These are phyloP conservation scores for Areca catechu DNA, from an alignment of 176 grass and related monocot genomes.

Conservation along the genomic window DNA sequence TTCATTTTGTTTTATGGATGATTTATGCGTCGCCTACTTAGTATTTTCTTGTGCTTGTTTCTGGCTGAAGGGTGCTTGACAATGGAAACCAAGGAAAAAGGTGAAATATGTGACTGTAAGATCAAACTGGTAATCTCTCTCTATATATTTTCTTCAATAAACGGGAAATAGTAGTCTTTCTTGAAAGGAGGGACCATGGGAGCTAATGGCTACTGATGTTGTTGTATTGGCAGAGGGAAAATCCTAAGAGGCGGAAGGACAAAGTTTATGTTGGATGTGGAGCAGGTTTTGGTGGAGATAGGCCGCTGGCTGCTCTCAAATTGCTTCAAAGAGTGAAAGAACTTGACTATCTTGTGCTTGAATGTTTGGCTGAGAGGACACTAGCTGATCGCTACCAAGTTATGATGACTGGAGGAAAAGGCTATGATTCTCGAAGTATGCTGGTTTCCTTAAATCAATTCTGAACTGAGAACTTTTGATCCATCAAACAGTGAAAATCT, in stretches of 20 bases:
- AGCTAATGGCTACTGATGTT: background rate
- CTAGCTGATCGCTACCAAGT: constrained; percentile 61
- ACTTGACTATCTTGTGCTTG: constrained; percentile 81
- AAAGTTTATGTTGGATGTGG: constrained; percentile 75
- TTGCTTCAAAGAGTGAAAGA: constrained; percentile 57
- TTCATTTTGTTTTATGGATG: too few relatives aligned
- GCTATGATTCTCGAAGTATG: constrained; percentile 73
- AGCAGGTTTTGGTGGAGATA: constrained; percentile 84
- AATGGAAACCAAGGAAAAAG: background rate
- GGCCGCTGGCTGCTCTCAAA: constrained; percentile 58
- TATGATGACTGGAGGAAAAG: constrained; percentile 63
- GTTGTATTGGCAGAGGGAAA: constrained; percentile 35
- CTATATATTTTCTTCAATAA: background rate
- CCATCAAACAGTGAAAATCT: too few relatives aligned
- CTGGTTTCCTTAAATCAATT: constrained; percentile 3
- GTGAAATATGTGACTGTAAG: background rate
- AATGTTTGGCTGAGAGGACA: constrained; percentile 91
- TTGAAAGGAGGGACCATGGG: background rate
- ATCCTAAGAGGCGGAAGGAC: constrained; percentile 48
- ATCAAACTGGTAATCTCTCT: constrained; percentile 13
- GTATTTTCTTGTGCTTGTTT: background rate
- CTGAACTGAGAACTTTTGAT: too few relatives aligned
- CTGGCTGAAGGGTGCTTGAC: background rate
- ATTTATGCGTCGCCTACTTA: too few relatives aligned
- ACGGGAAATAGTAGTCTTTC: background rate